phyloP scores from a whole-genome alignment of 2,329 filamentous ascomycete species.

The Fusarium succisae region DNA sequence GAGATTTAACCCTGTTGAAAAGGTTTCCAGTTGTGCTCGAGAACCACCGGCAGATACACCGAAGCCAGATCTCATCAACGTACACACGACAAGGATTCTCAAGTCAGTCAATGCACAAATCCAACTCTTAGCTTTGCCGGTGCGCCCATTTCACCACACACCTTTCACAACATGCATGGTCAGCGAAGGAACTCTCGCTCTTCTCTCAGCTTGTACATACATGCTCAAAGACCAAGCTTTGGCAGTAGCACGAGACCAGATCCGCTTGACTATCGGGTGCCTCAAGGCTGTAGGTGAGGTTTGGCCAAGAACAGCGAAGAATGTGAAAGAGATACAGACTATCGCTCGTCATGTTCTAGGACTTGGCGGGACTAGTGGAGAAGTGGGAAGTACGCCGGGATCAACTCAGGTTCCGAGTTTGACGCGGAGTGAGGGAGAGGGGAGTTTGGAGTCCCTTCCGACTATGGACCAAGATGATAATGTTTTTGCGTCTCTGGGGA shows the following conservation, averaged over 20 bases:
- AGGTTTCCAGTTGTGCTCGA: slow-evolving; percentile 20
- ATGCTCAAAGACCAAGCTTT: slow-evolving; percentile 5
- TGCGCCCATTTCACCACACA: slow-evolving; percentile 14
- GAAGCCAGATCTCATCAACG: slow-evolving; percentile 18
- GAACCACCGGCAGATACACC: slow-evolving; percentile 15
- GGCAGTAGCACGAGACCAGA: slow-evolving; percentile 25
- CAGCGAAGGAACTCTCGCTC: slow-evolving; percentile 23
- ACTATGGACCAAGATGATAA: background rate
- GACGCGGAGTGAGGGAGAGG: background rate
- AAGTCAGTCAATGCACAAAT: slow-evolving; percentile 30
- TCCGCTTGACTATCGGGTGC: slow-evolving; percentile 26
- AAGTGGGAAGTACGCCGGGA: background rate
- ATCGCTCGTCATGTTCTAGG: slow-evolving; percentile 32
- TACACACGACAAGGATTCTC: slow-evolving; percentile 23
- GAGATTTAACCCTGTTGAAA: slow-evolving; percentile 23
- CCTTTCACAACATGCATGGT: slow-evolving; percentile 34
- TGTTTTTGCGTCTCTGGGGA: background rate
- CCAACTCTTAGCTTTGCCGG: slow-evolving; percentile 9
- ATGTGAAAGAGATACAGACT: slow-evolving; percentile 29
- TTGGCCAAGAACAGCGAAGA: slow-evolving; percentile 27
- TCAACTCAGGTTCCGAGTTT: slow-evolving; percentile 4
- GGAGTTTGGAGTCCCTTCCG: background rate
- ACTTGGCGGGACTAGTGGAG: background rate
- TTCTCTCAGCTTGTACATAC: slow-evolving; percentile 26
- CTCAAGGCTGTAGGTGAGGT: slow-evolving; percentile 11